Percentiles rank a stretch among this genome's conserved stretches.
Evolutionary conservation across 2,329 filamentous ascomycete species (phyloP).

Genomic region (Pseudocercospora macadamiae): DNA sequence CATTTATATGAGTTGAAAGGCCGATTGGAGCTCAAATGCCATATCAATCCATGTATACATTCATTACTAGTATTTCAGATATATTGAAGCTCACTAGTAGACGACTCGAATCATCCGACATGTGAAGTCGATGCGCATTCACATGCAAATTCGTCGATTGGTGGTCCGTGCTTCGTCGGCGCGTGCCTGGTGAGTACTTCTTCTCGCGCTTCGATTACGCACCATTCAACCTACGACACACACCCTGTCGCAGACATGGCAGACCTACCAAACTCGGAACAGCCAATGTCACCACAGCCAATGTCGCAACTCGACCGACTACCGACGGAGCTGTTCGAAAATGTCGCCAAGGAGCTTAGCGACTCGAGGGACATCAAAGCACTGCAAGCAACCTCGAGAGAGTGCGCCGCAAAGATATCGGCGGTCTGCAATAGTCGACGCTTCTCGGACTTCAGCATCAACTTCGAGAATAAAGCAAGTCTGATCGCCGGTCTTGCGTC

Average conservation of each 20-base stretch:
- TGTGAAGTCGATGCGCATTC: too few species aligned
- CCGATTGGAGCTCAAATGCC: too few species aligned
- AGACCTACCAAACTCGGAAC: not conserved
- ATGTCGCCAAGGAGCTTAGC: not conserved
- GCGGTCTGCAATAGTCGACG: not conserved
- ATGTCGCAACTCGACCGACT: not conserved
- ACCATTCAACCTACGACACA: not conserved
- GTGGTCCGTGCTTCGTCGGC: too few species aligned
- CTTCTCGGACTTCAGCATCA: not conserved
- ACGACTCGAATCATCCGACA: too few species aligned
- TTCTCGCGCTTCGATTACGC: not conserved
- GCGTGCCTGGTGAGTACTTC: too few species aligned
- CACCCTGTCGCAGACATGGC: not conserved
- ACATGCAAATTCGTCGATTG: too few species aligned
- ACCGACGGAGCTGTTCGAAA: not conserved
- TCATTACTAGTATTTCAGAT: too few species aligned
- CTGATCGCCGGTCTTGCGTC: too few species aligned
- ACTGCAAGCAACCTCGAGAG: not conserved
- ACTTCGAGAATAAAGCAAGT: not conserved
- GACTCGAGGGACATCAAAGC: not conserved
- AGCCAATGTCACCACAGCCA: not conserved
- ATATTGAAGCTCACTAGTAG: too few species aligned
- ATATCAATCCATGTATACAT: too few species aligned
- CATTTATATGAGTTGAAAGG: too few species aligned
- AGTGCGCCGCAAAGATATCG: not conserved